Base-by-base conservation (phyloP, 164 flowering plant genomes). In the Kingdonia uniflora region DNA sequence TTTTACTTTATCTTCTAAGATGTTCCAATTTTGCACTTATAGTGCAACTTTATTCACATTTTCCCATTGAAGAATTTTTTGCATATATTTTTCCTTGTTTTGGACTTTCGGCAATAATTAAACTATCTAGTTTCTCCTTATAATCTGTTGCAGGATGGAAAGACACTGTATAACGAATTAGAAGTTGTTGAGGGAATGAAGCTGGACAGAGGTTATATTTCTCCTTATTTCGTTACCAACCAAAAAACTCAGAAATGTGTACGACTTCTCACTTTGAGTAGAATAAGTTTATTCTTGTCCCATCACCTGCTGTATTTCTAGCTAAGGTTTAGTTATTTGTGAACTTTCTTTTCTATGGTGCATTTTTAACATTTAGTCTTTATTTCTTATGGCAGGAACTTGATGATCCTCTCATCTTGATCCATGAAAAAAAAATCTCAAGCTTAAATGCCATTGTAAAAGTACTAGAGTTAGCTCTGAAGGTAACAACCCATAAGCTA, bases 141-240 rank as follows among this genome's bases (percentile, higher is more conserved):
- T 48, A n/a, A 43, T 43, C 22, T 50, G 16, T 63, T 78, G 55
- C 71, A 91, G 98, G 98, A 91, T 78, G 98, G 98, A 14, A 91
- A 91, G 60, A 91, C 96, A 47, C 56, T 91, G 51, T 69, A 71
- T 46, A 91, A 91, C 66, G 98, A 91, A 61, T 64, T 91, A 62
- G 96, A 91, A 72, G 98, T 91, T 71, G 98, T 91, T 54, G 98
- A 91, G 70, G 98, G 98, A 35, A 91, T 91, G 98, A 91, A 91
- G 73, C 68, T 91, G 42, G 98, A 91, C 58, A 84, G 96, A 67
- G 98, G 98, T 13, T 91, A 87, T 58, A 91, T 87, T 16, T 91
- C 98, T 23, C 98, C 98, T 10, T 87, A 91, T 65, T 91, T 91
- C 76, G 79, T 91, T 47, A 91, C 96, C 26, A 82, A 87, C 65